Conservation (phyloP, 2,329 filamentous ascomycete genomes). For the Ascochyta fabae region DNA sequence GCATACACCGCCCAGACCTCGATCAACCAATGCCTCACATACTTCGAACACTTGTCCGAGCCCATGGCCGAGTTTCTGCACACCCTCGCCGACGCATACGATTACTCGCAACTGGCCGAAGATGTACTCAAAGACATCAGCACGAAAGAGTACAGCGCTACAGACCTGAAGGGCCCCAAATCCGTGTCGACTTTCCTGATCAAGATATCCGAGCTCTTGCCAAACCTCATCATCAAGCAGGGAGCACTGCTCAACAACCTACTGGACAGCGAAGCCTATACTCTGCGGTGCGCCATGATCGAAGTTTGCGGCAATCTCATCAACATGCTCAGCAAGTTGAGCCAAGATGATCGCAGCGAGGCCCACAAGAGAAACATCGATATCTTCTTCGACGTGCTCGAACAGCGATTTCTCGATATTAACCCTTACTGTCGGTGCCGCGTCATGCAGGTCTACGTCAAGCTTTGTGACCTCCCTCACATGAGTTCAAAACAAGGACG, state of each 20-base stretch:
- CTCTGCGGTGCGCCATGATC: constrained; percentile 88
- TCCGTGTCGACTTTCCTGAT: constrained; percentile 94
- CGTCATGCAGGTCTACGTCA: constrained; percentile 90
- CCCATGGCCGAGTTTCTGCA: constrained; percentile 99
- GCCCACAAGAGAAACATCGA: constrained; percentile 95
- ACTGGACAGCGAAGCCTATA: constrained; percentile 94
- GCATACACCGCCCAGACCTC: constrained; percentile 96
- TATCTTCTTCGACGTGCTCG: constrained; percentile 94
- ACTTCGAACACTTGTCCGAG: constrained; percentile 98
- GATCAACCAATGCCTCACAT: constrained; percentile 95
- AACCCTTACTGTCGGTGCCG: constrained; percentile 96
- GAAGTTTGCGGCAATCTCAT: constrained; percentile 98
- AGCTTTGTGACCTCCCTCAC: constrained; percentile 83
- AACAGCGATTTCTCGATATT: constrained; percentile 93
- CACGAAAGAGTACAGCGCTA: constrained; percentile 97
- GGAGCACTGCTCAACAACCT: constrained; percentile 95
- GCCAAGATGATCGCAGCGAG: constrained; percentile 78
- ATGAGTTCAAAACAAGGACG: constrained; percentile 71
- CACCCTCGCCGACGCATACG: constrained; percentile 95
- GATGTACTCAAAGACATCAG: constrained; percentile 93
- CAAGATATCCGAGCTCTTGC: constrained; percentile 89
- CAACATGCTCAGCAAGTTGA: constrained; percentile 84
- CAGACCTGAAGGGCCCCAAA: constrained; percentile 93
- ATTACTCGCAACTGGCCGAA: constrained; percentile 92
- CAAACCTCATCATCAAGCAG: constrained; percentile 92